Percentiles rank a stretch among this genome's conserved stretches.
phyloP scores from a whole-genome alignment of 352 stramenopile genomes.

The Aphanomyces euteiches region DNA sequence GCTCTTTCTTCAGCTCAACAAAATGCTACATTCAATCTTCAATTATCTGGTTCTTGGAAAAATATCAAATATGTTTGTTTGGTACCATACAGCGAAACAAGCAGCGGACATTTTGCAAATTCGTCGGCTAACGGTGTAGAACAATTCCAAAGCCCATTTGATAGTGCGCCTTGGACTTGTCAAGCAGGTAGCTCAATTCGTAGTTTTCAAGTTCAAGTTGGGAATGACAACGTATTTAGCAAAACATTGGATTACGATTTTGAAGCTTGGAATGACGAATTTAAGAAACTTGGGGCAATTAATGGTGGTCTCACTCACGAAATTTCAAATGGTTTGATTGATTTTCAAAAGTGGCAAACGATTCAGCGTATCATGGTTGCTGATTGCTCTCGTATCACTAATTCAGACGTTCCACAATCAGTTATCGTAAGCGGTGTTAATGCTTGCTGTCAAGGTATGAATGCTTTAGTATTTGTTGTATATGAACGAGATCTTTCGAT shows the following conservation, averaged over 20 bases:
- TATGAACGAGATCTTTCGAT: conserved; percentile 13
- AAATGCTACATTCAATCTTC: conserved; percentile 32
- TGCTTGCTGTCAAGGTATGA: conserved; percentile 23
- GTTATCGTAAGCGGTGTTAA: conserved; percentile 13
- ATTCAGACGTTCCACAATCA: conserved; percentile 3
- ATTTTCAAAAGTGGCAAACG: conserved; percentile 28
- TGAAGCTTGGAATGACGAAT: conserved; percentile 30
- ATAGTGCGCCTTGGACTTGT: conserved; percentile 33
- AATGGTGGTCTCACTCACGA: conserved; percentile 34
- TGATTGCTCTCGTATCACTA: conserved; percentile 30
- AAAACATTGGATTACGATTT: conserved; percentile 35
- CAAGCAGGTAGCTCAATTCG: conserved; percentile 30
- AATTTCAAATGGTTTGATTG: conserved; percentile 33
- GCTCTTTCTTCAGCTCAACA: conserved; percentile 23
- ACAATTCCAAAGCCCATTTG: conserved; percentile 34
- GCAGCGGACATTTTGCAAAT: conserved; percentile 13
- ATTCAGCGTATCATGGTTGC: conserved; percentile 30
- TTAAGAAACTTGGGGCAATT: conserved; percentile 31
- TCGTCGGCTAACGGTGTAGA: conserved; percentile 9
- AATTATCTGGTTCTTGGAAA: conserved; percentile 29
- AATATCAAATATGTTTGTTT: conserved; percentile 34
- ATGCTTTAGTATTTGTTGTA: conserved; percentile 10
- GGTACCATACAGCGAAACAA: conserved; percentile 32
- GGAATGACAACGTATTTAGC: conserved; percentile 37
- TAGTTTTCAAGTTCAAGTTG: conserved; percentile 33